phyloP scores from a whole-genome alignment of 345 rosid genomes.

The Camelina hispida region DNA sequence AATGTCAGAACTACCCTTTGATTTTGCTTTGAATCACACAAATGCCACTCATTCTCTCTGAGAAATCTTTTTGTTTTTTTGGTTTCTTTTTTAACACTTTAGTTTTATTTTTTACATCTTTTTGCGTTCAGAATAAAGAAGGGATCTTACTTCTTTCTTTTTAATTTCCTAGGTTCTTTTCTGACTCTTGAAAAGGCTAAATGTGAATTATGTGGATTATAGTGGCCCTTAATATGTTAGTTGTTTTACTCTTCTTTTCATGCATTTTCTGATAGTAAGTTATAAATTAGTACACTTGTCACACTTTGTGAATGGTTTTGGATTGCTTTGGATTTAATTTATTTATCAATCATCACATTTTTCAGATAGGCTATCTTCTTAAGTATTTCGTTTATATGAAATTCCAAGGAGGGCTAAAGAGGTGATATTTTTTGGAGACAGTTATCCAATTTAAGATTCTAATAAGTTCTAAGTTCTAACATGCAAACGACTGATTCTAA shows the following conservation, averaged over 20 bases:
- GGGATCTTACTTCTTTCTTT: not conserved
- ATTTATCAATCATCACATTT: not conserved
- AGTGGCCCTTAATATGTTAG: conserved; percentile 15
- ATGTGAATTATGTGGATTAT: conserved; percentile 31
- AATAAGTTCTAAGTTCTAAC: not conserved
- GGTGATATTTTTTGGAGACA: not conserved
- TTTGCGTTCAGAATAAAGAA: conserved; percentile 18
- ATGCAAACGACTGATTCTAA: not conserved
- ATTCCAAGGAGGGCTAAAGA: not conserved
- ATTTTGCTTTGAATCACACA: conserved; percentile 21
- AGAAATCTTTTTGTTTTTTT: not conserved
- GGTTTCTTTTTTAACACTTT: not conserved
- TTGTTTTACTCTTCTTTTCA: not conserved
- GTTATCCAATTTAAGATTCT: not conserved
- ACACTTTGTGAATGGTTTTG: not conserved
- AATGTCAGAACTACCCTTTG: conserved; percentile 38
- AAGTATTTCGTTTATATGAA: not conserved
- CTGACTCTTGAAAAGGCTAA: conserved; percentile 39
- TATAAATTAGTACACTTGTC: not conserved
- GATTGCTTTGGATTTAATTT: not conserved
- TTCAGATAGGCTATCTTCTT: not conserved
- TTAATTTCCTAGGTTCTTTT: conserved; percentile 27
- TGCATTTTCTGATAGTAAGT: not conserved
- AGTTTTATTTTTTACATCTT: not conserved
- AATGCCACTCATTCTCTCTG: conserved; percentile 35